Conservation (phyloP, 495 filamentous ascomycete genomes). For the Haplographium delicatum region DNA sequence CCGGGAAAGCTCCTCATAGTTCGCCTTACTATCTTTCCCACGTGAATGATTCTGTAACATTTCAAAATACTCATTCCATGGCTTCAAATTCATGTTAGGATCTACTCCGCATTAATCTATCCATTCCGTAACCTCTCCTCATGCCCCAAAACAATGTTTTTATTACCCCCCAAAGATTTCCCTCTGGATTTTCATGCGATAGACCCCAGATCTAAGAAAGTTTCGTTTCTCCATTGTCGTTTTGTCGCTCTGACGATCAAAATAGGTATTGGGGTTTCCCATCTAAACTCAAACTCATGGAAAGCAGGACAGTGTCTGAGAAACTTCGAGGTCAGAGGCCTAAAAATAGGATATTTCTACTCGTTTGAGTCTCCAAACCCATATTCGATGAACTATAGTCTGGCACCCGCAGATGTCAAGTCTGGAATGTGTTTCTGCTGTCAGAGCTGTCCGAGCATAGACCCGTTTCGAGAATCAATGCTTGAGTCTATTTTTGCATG, state of each 20-base stretch:
- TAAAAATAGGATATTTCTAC: not conserved
- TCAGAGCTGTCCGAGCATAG: conserved; percentile 7
- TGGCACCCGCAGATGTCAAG: not conserved
- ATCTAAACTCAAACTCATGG: not conserved
- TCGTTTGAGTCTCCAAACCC: not conserved
- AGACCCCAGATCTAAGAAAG: not conserved
- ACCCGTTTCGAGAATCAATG: conserved; percentile 1
- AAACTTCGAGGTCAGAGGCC: not conserved
- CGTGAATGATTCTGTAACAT: no score
- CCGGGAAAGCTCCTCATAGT: no score
- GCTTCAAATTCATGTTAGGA: not conserved
- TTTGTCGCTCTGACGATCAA: not conserved
- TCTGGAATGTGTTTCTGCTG: conserved; percentile 4
- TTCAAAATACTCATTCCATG: not conserved
- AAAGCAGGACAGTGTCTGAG: not conserved
- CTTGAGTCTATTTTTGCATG: not conserved
- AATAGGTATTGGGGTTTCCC: not conserved
- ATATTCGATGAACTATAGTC: not conserved
- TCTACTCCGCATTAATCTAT: not conserved
- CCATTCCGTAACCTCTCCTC: not conserved
- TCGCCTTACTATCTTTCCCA: not conserved
- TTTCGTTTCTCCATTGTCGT: not conserved
- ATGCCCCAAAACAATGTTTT: conserved; percentile 9
- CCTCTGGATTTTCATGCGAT: not conserved
- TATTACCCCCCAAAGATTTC: not conserved